These are phyloP conservation scores for Nothopassalora personata DNA, from an alignment of 2,329 filamentous ascomycete species.

Conservation along the genomic window DNA sequence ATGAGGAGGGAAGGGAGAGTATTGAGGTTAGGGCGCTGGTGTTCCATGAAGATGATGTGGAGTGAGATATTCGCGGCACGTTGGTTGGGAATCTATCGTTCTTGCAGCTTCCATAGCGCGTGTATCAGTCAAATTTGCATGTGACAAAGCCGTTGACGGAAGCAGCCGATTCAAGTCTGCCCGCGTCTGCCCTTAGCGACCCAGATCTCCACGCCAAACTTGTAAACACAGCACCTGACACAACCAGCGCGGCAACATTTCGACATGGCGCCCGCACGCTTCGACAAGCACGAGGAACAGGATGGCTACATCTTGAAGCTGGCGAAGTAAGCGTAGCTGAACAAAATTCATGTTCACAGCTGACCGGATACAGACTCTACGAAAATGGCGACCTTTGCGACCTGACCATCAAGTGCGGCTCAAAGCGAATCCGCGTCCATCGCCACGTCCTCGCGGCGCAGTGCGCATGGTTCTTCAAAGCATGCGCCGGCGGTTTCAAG, in stretches of 20 bases:
- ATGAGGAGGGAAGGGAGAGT: conserved; percentile 68
- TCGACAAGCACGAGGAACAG: neutral
- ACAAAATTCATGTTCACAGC: neutral
- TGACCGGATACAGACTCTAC: neutral
- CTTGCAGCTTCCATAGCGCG: neutral
- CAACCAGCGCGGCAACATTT: no score
- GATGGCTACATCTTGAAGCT: neutral
- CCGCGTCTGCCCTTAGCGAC: no score
- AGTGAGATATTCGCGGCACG: neutral
- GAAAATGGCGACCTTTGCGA: neutral
- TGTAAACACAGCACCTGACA: no score
- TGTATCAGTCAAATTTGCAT: no score
- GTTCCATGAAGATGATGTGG: conserved; percentile 45
- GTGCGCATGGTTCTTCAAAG: no score
- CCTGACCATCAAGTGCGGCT: neutral
- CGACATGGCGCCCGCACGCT: no score
- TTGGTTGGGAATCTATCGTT: neutral
- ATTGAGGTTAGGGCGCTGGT: conserved; percentile 82
- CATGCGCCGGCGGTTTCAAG: no score
- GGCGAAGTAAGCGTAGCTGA: neutral
- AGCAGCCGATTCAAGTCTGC: no score
- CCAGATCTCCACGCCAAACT: no score
- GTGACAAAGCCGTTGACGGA: no score
- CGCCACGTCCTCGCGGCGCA: no score
- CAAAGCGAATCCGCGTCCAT: neutral